Base-by-base conservation (phyloP, 176 grass and related monocot species). In the Ampelocalamus luodianensis region DNA sequence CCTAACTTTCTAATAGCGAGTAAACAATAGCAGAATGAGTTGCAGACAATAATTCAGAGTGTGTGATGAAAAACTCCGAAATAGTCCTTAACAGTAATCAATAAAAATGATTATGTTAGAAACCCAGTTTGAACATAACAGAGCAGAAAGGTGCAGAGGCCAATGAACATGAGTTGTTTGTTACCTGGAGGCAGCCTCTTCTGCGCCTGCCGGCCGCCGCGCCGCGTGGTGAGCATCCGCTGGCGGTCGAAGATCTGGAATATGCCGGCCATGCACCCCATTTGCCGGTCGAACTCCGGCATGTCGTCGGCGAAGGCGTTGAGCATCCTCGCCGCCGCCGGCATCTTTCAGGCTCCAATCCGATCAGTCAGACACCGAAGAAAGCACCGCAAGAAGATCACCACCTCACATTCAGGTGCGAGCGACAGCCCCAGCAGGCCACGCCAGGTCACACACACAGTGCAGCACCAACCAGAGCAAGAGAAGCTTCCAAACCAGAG, bases 161-260 rank as follows among this genome's bases (percentile, higher is more conserved):
- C 5, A 26, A 17, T 7, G 36, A 18, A 18, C 12, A 22, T 10
- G 60, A 24, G 39, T 2, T 4, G 0, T 22, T 8, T 46, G 51
- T 59, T 93, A 98, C 97, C 97, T 91, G 86, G 73, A 82, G 92
- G 88, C 59, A 89, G 84, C 82, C 82, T 87, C 81, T 92, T 92
- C 36, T 86, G 85, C 75, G 67, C 66, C 0, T 80, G 89, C 0
- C 78, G 87, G 22, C 32, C 70, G 27, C 72, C 63, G 68, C 88
- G 86, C 4, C 79, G 74, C 20, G 77, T 81, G 0, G 86, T 73
- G 70, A 96, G 68, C 20, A 99, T 46, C 9, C 86, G 90, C 64
- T 85, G 91, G 73, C 93, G 88, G 83, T 96, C 90, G 78, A 99
- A 99, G 73, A 99, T 99, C 85, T 94, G 97, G 88, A 99, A 94